These are phyloP conservation scores for Bipolaris oryzae DNA, from an alignment of 2,329 filamentous ascomycete genomes.

Conservation along the genomic window DNA sequence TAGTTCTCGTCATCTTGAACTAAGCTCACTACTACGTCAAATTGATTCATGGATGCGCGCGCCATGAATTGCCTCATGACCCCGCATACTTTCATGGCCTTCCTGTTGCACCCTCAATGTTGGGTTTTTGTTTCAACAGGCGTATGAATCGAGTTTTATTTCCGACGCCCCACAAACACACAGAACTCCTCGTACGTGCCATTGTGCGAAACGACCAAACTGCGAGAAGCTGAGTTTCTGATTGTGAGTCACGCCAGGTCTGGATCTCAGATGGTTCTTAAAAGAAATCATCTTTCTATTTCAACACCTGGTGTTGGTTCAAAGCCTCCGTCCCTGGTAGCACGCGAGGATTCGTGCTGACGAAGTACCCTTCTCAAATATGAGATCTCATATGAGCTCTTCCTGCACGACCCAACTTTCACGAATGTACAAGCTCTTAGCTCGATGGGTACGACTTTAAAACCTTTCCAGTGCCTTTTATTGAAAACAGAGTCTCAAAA, in stretches of 20 bases:
- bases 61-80: slow-evolving; percentile 8
- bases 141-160: background rate
- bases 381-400: background rate
- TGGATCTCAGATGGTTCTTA: slow-evolving; percentile 19
- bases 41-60: background rate
- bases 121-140: slow-evolving; percentile 5
- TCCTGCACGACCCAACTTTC: background rate
- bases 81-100: slow-evolving; percentile 11
- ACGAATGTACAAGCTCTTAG: background rate
- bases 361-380: background rate
- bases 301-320: slow-evolving; percentile 30
- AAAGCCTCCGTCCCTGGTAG: slow-evolving; percentile 21
- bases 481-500: slow-evolving; percentile 14
- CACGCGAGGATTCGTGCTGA: background rate
- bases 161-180: no score
- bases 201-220: slow-evolving; percentile 2
- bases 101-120: slow-evolving; percentile 12
- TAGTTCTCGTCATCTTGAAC: slow-evolving; percentile 23
- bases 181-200: no score
- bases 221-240: slow-evolving; percentile 23
- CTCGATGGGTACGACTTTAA: background rate
- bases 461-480: slow-evolving; percentile 13
- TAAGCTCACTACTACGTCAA: slow-evolving; percentile 24
- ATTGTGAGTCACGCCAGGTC: slow-evolving; percentile 29
- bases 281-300: slow-evolving; percentile 20